Conservation (phyloP, 495 filamentous ascomycete genomes). For the Rhypophila decipiens region DNA sequence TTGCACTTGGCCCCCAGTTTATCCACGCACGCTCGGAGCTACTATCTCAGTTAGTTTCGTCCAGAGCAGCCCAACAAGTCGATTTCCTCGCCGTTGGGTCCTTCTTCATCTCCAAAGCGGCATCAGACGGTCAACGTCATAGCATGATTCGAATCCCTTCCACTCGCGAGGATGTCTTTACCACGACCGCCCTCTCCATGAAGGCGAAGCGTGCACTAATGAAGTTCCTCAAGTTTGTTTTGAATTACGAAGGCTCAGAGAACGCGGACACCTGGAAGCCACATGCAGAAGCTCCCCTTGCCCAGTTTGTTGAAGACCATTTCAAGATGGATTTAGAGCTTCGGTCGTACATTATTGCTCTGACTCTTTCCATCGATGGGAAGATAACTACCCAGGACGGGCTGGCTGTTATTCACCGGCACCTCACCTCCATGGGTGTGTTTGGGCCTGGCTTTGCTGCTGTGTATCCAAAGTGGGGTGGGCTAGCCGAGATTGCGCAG, state of each 20-base stretch:
- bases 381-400: slow-evolving; percentile 52
- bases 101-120: slow-evolving; percentile 69
- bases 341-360: slow-evolving; percentile 65
- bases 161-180: slow-evolving; percentile 82
- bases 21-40: slow-evolving; percentile 78
- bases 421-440: slow-evolving; percentile 78
- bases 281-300: slow-evolving; percentile 44
- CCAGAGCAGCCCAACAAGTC: slow-evolving; percentile 77
- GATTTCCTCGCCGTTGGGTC: slow-evolving; percentile 93
- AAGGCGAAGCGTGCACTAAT: slow-evolving; percentile 76
- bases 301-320: slow-evolving; percentile 56
- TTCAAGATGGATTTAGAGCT: slow-evolving; percentile 69
- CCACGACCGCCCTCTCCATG: slow-evolving; percentile 61
- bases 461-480: slow-evolving; percentile 87
- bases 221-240: slow-evolving; percentile 79
- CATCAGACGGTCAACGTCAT: slow-evolving; percentile 15
- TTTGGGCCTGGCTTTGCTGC: slow-evolving; percentile 83
- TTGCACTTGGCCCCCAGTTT: slow-evolving; percentile 79
- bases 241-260: slow-evolving; percentile 50
- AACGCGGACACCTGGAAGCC: slow-evolving; percentile 34
- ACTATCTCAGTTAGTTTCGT: slow-evolving; percentile 72
- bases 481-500: slow-evolving; percentile 84
- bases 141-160: slow-evolving; percentile 63
- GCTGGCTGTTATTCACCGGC: slow-evolving; percentile 66
- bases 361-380: slow-evolving; percentile 65